Evolutionary conservation across 768 basidiomycete genomes (phyloP).

Genomic region (Tricholoma sp.): DNA sequence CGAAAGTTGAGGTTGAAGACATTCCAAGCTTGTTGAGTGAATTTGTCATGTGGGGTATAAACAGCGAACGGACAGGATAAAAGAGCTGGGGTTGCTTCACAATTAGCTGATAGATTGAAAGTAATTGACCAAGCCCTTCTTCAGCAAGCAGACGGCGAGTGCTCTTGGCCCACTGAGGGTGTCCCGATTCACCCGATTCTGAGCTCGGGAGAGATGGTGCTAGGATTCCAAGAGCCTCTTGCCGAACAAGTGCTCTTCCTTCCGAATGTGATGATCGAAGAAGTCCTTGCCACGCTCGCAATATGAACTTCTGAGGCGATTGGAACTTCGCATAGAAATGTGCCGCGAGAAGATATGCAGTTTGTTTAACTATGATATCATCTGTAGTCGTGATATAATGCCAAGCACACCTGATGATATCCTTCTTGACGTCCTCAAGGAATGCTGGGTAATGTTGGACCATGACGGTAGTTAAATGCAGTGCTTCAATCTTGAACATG

Average conservation of each 20-base stretch:
- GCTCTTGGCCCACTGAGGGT: slow-evolving; percentile 79
- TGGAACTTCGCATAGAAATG: slow-evolving; percentile 89
- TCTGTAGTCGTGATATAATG: slow-evolving; percentile 72
- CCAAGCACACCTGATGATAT: slow-evolving; percentile 93
- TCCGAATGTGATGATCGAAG: slow-evolving; percentile 68
- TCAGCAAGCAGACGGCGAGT: slow-evolving; percentile 84
- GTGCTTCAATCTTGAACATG: slow-evolving; percentile 82
- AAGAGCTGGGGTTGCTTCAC: slow-evolving; percentile 89
- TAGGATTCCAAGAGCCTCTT: slow-evolving; percentile 80
- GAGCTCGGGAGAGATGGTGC: slow-evolving; percentile 73
- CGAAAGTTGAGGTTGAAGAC: slow-evolving; percentile 59
- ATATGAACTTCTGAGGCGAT: slow-evolving; percentile 85
- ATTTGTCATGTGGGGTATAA: slow-evolving; percentile 90
- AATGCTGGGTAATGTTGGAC: slow-evolving; percentile 80
- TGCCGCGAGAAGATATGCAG: slow-evolving; percentile 84
- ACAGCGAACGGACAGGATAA: slow-evolving; percentile 87
- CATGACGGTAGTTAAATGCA: slow-evolving; percentile 84
- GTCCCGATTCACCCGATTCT: slow-evolving; percentile 51
- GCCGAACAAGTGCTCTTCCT: slow-evolving; percentile 74
- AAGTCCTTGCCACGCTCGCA: slow-evolving; percentile 87
- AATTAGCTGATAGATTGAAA: slow-evolving; percentile 88
- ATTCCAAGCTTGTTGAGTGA: slow-evolving; percentile 88
- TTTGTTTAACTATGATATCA: slow-evolving; percentile 89
- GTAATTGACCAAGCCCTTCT: slow-evolving; percentile 69
- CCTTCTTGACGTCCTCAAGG: slow-evolving; percentile 80